Evolutionary conservation across 2,329 filamentous ascomycete genomes (phyloP).

Genomic region (Simplicillium aogashimaense): DNA sequence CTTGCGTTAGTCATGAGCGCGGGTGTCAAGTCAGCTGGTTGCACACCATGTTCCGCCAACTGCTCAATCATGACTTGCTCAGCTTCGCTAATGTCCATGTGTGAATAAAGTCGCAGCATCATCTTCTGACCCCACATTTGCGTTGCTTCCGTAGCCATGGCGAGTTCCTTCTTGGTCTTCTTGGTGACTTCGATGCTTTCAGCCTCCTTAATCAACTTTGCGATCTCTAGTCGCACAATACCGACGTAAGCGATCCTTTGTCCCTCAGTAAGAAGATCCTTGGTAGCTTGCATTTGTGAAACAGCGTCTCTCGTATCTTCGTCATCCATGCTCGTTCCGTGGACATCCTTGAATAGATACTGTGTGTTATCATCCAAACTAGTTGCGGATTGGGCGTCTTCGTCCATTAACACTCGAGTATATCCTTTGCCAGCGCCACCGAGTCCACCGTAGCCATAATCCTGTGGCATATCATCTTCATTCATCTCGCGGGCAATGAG

Average conservation of each 20-base stretch:
- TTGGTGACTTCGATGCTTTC: slow-evolving; percentile 53
- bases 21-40: slow-evolving; percentile 73
- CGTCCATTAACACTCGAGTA: slow-evolving; percentile 87
- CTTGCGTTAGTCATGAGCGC: slow-evolving; percentile 84
- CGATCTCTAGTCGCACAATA: slow-evolving; percentile 71
- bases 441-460: slow-evolving; percentile 61
- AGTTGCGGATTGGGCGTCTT: slow-evolving; percentile 86
- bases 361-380: slow-evolving; percentile 97
- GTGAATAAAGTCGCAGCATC: slow-evolving; percentile 87
- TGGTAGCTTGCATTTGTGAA: slow-evolving; percentile 89
- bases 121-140: slow-evolving; percentile 98
- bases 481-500: slow-evolving; percentile 76
- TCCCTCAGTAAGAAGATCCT: slow-evolving; percentile 87
- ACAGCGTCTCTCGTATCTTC: slow-evolving; percentile 80
- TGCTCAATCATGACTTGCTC: slow-evolving; percentile 99
- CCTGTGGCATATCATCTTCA: slow-evolving; percentile 53
- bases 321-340: slow-evolving; percentile 53
- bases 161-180: slow-evolving; percentile 61
- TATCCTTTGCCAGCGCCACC: slow-evolving; percentile 93
- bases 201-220: slow-evolving; percentile 62
- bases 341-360: slow-evolving; percentile 78
- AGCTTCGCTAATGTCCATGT: slow-evolving; percentile 88
- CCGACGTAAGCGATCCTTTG: slow-evolving; percentile 96
- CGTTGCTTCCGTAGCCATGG: slow-evolving; percentile 63
- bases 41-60: slow-evolving; percentile 81